phyloP scores from a whole-genome alignment of 257 asterid genomes.

The Leptodermis oblonga region DNA sequence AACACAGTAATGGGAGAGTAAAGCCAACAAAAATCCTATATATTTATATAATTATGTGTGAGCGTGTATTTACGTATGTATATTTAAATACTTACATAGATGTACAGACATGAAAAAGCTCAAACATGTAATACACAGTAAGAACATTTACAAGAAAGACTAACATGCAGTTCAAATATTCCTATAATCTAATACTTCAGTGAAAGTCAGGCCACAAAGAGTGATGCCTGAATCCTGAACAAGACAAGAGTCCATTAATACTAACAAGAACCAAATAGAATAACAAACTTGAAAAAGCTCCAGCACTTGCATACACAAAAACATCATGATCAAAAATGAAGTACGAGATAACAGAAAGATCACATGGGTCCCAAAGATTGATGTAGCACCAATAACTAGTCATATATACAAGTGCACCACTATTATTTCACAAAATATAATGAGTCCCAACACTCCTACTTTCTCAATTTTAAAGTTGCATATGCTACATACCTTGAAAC shows the following conservation, averaged over 20 bases:
- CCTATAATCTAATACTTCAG: background rate
- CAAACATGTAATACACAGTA: background rate
- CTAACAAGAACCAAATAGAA: background rate
- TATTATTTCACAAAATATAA: constrained; percentile 7
- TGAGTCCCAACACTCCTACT: background rate
- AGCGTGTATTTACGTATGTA: background rate
- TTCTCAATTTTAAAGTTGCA: constrained; percentile 1
- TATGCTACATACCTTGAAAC: constrained; percentile 71
- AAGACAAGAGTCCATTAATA: background rate
- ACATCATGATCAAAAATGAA: too few relatives aligned
- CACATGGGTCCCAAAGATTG: background rate
- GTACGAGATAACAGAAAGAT: background rate
- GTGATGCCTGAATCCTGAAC: background rate
- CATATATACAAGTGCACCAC: background rate
- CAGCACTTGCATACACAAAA: background rate
- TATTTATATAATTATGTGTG: background rate
- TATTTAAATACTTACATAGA: background rate
- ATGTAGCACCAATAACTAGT: background rate
- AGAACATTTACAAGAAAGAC: background rate
- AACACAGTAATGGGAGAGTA: background rate
- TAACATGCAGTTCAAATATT: background rate
- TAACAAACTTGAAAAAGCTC: background rate
- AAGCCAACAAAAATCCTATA: background rate
- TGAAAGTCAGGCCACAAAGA: background rate
- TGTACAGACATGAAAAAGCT: background rate